Evolutionary conservation across 2,329 filamentous ascomycete genomes (phyloP), one percentile per base, ranked within the genome.

Genomic region (Huntiella savannae): DNA sequence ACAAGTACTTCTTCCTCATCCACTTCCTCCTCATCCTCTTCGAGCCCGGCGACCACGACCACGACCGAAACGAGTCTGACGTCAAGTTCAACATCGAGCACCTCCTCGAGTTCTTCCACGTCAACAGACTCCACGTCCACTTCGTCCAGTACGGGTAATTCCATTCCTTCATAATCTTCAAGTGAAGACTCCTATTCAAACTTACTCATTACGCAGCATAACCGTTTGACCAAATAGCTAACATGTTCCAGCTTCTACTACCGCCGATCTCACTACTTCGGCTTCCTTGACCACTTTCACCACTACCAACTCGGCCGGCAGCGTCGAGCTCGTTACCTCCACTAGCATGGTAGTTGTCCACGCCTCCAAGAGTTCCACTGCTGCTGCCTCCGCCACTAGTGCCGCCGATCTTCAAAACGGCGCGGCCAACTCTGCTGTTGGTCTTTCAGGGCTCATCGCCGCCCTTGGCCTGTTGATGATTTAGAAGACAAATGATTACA

Each of bases 331-430:
- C 10, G 57, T 70, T 42, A 71, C 68, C 8, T 62, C 62, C n/a
- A 71, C 68, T 1, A 68, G 67, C 0, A 67, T 60, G 54, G 68
- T 71, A 2, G 62, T 60, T 16, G 63, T 66, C 35, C 59, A 63
- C 8, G 62, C 65, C 1, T 52, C 56, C 28, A 46, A 58, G 7
- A 56, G 57, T 12, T 44, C 46, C 2, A 43, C 46, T 13, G 33
- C 43, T 12, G 22, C 44, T n/a, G 50, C 51, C 12, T 51, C 51
- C 16, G 48, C 53, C 48, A 53, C 53, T 46, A 54, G 56, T 36
- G 58, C 62, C 33, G 56, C 55, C 28, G 40, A 48, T 15, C 55
- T 67, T 28, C 64, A 67, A 52, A 63, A 62, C 51, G 59, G 54
- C 3, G 63, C 60, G 19, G 13, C 50, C 51, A 53, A 50, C 16